phyloP scores from a whole-genome alignment of 441 rosid species.

The Eutrema salsugineum region DNA sequence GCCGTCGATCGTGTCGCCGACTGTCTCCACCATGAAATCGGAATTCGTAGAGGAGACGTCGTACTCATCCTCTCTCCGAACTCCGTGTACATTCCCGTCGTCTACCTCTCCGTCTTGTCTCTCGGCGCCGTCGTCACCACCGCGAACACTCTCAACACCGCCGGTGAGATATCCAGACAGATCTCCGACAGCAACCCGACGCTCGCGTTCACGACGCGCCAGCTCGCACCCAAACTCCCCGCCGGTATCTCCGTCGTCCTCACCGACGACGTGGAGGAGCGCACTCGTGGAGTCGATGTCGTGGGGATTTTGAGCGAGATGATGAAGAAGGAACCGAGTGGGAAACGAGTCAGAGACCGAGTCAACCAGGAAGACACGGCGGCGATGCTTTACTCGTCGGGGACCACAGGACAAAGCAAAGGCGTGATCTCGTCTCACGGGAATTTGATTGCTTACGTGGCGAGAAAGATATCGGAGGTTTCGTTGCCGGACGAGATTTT shows the following conservation, averaged over 20 bases:
- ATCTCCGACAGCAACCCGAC: slow-evolving; percentile 55
- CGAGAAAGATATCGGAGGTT: slow-evolving; percentile 36
- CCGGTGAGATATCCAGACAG: slow-evolving; percentile 57
- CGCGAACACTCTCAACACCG: slow-evolving; percentile 79
- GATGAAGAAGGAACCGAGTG: slow-evolving; percentile 41
- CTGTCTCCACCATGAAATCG: slow-evolving; percentile 44
- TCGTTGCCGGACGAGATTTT: slow-evolving; percentile 33
- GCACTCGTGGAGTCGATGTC: slow-evolving; percentile 16
- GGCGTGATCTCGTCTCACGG: slow-evolving; percentile 81
- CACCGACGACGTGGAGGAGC: slow-evolving; percentile 29
- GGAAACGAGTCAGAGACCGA: slow-evolving; percentile 48
- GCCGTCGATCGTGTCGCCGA: slow-evolving; percentile 64
- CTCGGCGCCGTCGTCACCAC: slow-evolving; percentile 87
- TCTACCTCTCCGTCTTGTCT: slow-evolving; percentile 79
- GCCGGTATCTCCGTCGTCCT: slow-evolving; percentile 48
- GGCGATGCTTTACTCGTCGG: slow-evolving; percentile 79
- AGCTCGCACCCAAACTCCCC: slow-evolving; percentile 51
- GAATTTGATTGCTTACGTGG: slow-evolving; percentile 58
- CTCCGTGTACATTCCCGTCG: slow-evolving; percentile 72
- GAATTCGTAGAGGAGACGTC: slow-evolving; percentile 68
- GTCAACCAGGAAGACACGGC: slow-evolving; percentile 70
- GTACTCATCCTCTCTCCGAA: slow-evolving; percentile 79
- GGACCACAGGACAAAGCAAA: slow-evolving; percentile 85
- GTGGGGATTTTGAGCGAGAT: slow-evolving; percentile 41
- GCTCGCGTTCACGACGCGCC: slow-evolving; percentile 55